phyloP scores from a whole-genome alignment of 2,329 filamentous ascomycete genomes.

The Lasiodiplodia citricola region DNA sequence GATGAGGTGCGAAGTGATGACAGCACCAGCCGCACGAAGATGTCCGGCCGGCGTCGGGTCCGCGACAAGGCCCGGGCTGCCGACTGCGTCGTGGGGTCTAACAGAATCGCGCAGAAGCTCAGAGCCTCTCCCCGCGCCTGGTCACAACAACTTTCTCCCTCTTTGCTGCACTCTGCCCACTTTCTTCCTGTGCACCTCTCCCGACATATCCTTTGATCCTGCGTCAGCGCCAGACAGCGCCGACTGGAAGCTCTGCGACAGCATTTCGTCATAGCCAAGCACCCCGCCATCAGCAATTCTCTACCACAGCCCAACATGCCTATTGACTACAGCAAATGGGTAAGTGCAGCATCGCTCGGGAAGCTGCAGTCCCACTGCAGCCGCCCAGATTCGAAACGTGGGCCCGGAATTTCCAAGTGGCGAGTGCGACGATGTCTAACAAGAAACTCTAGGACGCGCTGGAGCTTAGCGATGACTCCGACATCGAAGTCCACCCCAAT shows the following conservation, averaged over 20 bases:
- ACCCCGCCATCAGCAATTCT: slow-evolving; percentile 2
- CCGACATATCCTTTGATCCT: background rate
- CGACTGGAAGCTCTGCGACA: background rate
- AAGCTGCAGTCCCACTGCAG: background rate
- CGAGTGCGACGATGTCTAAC: background rate
- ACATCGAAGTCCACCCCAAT: slow-evolving; percentile 97
- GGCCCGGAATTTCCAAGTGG: too few relatives aligned
- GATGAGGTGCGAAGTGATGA: slow-evolving; percentile 21
- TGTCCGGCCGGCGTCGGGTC: slow-evolving; percentile 17
- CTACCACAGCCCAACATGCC: slow-evolving; percentile 48
- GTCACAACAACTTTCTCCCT: background rate
- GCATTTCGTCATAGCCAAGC: slow-evolving; percentile 11
- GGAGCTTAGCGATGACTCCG: slow-evolving; percentile 97
- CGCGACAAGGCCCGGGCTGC: slow-evolving; percentile 17
- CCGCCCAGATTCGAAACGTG: background rate
- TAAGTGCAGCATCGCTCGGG: slow-evolving; percentile 42
- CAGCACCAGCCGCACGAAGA: slow-evolving; percentile 1
- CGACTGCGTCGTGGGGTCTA: slow-evolving; percentile 11
- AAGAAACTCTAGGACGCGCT: slow-evolving; percentile 70
- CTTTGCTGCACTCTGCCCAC: background rate
- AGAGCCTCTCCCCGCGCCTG: slow-evolving; percentile 4
- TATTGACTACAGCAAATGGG: slow-evolving; percentile 77
- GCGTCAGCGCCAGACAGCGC: background rate
- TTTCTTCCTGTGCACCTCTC: background rate
- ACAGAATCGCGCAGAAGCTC: slow-evolving; percentile 19